Conservation (phyloP, 1,284 basidiomycete species). For the Ceratobasidium sp. region DNA sequence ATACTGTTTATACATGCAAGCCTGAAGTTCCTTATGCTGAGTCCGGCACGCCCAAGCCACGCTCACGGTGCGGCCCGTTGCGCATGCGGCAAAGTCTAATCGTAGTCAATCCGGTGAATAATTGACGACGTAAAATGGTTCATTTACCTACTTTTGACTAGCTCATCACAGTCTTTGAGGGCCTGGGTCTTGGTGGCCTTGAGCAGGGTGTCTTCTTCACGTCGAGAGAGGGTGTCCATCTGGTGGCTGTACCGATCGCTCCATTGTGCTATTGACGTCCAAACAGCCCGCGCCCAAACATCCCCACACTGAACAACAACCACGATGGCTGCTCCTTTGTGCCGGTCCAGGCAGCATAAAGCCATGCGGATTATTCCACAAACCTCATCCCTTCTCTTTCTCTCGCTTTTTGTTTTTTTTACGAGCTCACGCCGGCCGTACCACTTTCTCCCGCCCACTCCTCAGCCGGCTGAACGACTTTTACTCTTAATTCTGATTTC, state of each 20-base stretch:
- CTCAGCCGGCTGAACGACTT: constrained; percentile 45
- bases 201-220: constrained; percentile 87
- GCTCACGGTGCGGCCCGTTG: constrained; percentile 82
- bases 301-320: not conserved
- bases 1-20: constrained; percentile 86
- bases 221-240: constrained; percentile 88
- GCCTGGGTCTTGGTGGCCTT: constrained; percentile 86
- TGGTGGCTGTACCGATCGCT: constrained; percentile 47
- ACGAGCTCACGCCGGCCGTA: constrained; percentile 46
- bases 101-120: constrained; percentile 24
- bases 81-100: constrained; percentile 86
- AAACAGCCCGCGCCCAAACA: constrained; percentile 35
- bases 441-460: not conserved
- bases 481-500: not conserved
- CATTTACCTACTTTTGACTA: constrained; percentile 74
- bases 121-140: not conserved
- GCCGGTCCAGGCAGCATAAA: constrained; percentile 29
- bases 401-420: constrained; percentile 9
- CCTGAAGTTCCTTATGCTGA: constrained; percentile 77
- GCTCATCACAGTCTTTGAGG: constrained; percentile 79
- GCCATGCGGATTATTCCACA: constrained; percentile 33
- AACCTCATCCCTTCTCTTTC: constrained; percentile 23
- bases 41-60: constrained; percentile 85
- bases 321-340: constrained; percentile 25
- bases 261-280: constrained; percentile 27